phyloP scores from a whole-genome alignment of 441 rosid genomes.

The Erysimum pusillum region DNA sequence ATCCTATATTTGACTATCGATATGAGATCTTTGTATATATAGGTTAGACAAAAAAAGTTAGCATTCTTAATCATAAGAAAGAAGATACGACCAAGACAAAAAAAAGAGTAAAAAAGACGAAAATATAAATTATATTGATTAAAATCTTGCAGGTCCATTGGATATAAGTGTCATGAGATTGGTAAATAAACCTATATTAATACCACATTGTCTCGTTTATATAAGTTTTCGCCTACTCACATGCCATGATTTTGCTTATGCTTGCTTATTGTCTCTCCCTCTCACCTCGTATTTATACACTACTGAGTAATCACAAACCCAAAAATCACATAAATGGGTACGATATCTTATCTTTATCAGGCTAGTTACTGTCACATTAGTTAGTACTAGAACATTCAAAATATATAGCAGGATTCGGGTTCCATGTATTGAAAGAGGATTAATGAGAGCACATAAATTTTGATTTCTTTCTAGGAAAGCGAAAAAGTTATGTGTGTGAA shows the following conservation, averaged over 20 bases:
- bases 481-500: constrained; percentile 9
- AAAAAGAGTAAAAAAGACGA: neutral
- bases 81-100: too few relatives aligned
- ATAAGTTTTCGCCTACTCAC: neutral
- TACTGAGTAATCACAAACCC: neutral
- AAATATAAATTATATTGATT: neutral
- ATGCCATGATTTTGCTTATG: constrained; percentile 5
- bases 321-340: neutral
- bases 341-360: neutral
- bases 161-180: constrained; percentile 5
- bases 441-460: constrained; percentile 8
- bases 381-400: neutral
- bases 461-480: neutral
- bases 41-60: neutral
- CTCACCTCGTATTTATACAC: neutral
- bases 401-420: neutral
- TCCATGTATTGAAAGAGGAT: neutral
- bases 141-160: constrained; percentile 7
- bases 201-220: constrained; percentile 4
- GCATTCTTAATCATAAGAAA: neutral
- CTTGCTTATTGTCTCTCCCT: neutral
- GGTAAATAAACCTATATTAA: neutral
- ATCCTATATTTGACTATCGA: neutral
- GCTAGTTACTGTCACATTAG: neutral
- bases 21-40: neutral